A percentile compares a stretch with the other conserved stretches of the same genome.
phyloP scores from a whole-genome alignment of 495 filamentous ascomycete species.

The Podospora bellae-mahoneyi region DNA sequence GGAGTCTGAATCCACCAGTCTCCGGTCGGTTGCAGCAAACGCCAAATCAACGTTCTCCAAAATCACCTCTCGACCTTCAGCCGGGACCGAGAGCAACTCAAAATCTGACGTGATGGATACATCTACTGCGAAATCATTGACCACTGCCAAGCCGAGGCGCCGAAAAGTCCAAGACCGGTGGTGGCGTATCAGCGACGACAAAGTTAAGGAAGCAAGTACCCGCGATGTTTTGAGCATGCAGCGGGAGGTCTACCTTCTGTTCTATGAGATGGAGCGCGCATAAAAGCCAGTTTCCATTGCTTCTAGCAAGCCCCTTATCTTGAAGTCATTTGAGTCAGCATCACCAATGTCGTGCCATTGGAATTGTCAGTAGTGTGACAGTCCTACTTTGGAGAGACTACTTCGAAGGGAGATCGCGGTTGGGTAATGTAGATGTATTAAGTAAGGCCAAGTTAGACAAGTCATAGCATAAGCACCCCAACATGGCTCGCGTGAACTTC shows the following conservation, averaged over 20 bases:
- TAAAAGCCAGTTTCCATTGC: not conserved
- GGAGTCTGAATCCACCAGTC: slow-evolving; percentile 38
- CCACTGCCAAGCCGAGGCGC: slow-evolving; percentile 41
- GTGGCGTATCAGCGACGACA: slow-evolving; percentile 99
- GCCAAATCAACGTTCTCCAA: slow-evolving; percentile 41
- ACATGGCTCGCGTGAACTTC: not conserved
- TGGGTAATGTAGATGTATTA: too few species aligned
- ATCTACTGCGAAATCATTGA: not conserved
- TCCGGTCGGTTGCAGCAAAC: slow-evolving; percentile 44
- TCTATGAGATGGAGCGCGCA: slow-evolving; percentile 74
- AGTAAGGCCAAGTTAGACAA: too few species aligned
- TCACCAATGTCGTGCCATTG: too few species aligned
- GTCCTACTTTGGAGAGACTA: too few species aligned
- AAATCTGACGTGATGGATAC: not conserved
- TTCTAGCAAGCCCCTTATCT: not conserved
- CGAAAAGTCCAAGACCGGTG: slow-evolving; percentile 70
- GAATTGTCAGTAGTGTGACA: too few species aligned
- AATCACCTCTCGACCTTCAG: slow-evolving; percentile 31
- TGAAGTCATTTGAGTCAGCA: not conserved
- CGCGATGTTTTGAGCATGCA: slow-evolving; percentile 90
- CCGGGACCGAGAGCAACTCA: not conserved
- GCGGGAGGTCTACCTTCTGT: slow-evolving; percentile 90
- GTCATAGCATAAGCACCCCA: not conserved
- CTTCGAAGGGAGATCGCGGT: too few species aligned
- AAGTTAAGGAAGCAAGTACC: slow-evolving; percentile 89